Base-by-base conservation (phyloP, 2,329 filamentous ascomycete genomes). In the Shiraia bambusicola region DNA sequence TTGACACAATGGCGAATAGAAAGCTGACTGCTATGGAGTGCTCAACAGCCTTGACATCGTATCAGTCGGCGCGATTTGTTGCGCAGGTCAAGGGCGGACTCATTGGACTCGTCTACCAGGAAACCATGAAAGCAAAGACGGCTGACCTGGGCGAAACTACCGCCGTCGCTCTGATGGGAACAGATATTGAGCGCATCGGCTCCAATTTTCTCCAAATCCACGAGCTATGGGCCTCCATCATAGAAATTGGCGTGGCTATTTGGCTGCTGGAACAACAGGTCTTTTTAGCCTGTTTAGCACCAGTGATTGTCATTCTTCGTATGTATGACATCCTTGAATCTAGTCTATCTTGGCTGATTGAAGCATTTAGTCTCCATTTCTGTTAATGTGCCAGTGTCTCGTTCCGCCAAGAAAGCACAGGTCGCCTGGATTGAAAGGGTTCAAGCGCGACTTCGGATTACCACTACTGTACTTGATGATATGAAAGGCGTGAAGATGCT, bases 401-500 rank as follows among this genome's bases (percentile, higher is more conserved):
- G n/a, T n/a, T 17, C 22, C 12, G 38, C 50, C n/a, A 37, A 50
- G 33, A 53, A 53, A 33, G 48, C 37, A 12, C n/a, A n/a, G n/a
- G n/a, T n/a, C n/a, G n/a, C n/a, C n/a, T 54, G 50, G 50, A 26
- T 51, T 8, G 45, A 49, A 16, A 35, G 32, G 19, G 49, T 54
- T 19, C 48, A 54, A 17, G 36, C 34, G 8, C 39, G 50, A n/a
- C 40, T 54, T 6, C 48, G 47, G 29, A 42, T 35, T 4, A 54
- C 50, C 12, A 45, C 50, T 15, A 38, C 45, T 5, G 49, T 51
- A 40, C 25, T 54, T 7, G 48, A 35, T 12, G 36, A 42, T 3
- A 51, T 51, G 32, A 54, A 54, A 28, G 48, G 31, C 4, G 42
- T 51, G 10, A 51, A 54, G 25, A 50, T 50, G 50, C 40, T 40